Evolutionary conservation across 805 yeast species (phyloP).

Genomic region (Kodamaea kaohsiungensis): DNA sequence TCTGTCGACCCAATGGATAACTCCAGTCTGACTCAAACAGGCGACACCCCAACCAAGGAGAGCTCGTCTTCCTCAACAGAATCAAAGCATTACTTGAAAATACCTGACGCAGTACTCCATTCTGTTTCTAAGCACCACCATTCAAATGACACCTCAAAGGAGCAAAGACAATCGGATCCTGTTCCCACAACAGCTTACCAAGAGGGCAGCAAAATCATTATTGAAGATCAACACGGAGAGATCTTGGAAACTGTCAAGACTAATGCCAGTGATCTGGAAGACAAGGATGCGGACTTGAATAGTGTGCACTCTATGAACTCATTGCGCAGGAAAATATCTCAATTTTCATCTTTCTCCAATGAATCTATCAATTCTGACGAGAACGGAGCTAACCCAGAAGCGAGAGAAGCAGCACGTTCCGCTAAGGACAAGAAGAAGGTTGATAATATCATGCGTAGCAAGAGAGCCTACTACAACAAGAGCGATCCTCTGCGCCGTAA

Average conservation of each 20-base stretch:
- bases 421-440: conserved; percentile 11
- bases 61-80: conserved; percentile 7
- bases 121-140: conserved; percentile 2
- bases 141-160: conserved; percentile 1
- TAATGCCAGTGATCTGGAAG: conserved; percentile 10
- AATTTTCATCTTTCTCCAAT: conserved; percentile 31
- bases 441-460: background rate
- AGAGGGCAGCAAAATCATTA: conserved; percentile 68
- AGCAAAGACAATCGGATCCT: conserved; percentile 4
- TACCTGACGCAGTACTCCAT: background rate
- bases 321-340: conserved; percentile 36
- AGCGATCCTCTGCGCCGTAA: conserved; percentile 33
- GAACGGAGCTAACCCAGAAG: conserved; percentile 9
- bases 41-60: background rate
- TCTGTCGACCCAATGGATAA: conserved; percentile 2
- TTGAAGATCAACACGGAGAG: conserved; percentile 87
- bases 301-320: conserved; percentile 45
- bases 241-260: conserved; percentile 56
- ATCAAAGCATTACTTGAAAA: background rate
- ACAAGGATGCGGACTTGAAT: conserved; percentile 2
- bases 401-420: conserved; percentile 4
- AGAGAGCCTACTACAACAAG: conserved; percentile 29
- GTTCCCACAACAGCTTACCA: conserved; percentile 44
- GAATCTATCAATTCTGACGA: conserved; percentile 16
- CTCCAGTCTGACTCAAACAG: conserved; percentile 3